A percentile compares a stretch with the other conserved stretches of the same genome.
Conservation (phyloP, 176 grass and related monocot species). For the Oropetium thomaeum region DNA sequence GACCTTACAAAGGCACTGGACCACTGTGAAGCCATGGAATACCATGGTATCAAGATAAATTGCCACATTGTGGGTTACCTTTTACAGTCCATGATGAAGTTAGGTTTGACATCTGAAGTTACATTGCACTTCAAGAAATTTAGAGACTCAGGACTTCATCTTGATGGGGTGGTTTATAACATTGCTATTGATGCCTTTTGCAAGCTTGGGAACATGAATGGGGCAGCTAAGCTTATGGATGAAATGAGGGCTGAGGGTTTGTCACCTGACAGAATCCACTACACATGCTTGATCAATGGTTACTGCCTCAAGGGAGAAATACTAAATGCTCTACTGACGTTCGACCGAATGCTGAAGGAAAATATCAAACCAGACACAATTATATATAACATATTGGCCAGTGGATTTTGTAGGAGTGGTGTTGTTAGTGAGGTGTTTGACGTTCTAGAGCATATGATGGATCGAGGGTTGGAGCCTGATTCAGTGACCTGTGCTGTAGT, state of each 20-base stretch:
- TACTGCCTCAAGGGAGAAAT: constrained; percentile 69
- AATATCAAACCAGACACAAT: constrained; percentile 64
- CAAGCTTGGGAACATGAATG: constrained; percentile 51
- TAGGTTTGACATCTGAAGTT: constrained; percentile 49
- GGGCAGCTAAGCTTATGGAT: constrained; percentile 55
- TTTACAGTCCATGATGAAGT: constrained; percentile 52
- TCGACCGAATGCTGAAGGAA: constrained; percentile 61
- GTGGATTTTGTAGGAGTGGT: constrained; percentile 58
- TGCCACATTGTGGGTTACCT: constrained; percentile 49
- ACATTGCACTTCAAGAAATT: constrained; percentile 49
- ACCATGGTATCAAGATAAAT: constrained; percentile 52
- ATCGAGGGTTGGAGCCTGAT: constrained; percentile 60
- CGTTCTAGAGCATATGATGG: constrained; percentile 66
- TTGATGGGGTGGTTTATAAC: constrained; percentile 69
- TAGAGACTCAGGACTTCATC: constrained; percentile 48
- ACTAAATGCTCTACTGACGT: constrained; percentile 49
- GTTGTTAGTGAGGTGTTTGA: constrained; percentile 56
- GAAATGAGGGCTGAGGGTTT: constrained; percentile 66
- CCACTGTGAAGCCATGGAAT: constrained; percentile 56
- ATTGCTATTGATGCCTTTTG: constrained; percentile 61
- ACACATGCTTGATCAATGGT: constrained; percentile 72
- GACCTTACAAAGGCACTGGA: constrained; percentile 49
- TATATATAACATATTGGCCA: constrained; percentile 65
- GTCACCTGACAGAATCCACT: constrained; percentile 70
- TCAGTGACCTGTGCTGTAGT: constrained; percentile 40